phyloP scores from a whole-genome alignment of 805 yeast genomes.

The Monosporozyma servazzii region DNA sequence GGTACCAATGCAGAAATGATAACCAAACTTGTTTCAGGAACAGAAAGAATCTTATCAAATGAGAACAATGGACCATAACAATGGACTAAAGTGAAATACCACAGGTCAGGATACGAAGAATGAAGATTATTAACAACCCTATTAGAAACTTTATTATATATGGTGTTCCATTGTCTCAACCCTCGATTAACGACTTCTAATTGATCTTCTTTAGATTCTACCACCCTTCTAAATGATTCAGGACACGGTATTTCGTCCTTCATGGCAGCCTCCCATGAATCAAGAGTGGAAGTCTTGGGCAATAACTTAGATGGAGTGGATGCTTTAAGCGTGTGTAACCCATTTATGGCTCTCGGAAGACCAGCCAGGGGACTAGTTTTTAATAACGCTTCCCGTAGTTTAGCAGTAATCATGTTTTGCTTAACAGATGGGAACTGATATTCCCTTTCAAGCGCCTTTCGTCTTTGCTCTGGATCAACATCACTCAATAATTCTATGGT shows the following conservation, averaged over 20 bases:
- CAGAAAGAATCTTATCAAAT: conserved; percentile 48
- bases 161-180: conserved; percentile 54
- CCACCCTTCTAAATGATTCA: conserved; percentile 7
- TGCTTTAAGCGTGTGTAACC: conserved; percentile 53
- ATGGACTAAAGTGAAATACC: conserved; percentile 60
- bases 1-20: conserved; percentile 77
- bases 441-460: conserved; percentile 11
- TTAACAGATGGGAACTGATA: conserved; percentile 17
- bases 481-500: conserved; percentile 13
- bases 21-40: conserved; percentile 66
- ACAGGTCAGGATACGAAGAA: conserved; percentile 77
- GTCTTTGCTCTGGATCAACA: conserved; percentile 4
- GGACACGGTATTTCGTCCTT: conserved; percentile 12
- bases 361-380: conserved; percentile 77
- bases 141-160: conserved; percentile 65
- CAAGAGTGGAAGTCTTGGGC: conserved; percentile 13
- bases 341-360: conserved; percentile 75
- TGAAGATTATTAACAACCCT: conserved; percentile 61
- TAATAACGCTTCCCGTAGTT: conserved; percentile 67
- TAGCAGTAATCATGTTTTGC: conserved; percentile 33
- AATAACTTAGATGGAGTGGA: conserved; percentile 49
- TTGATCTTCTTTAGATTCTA: conserved; percentile 6
- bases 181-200: conserved; percentile 38
- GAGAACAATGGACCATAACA: conserved; percentile 76
- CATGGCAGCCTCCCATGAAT: conserved; percentile 21